Conservation (phyloP, 2,329 filamentous ascomycete genomes). For the Aureobasidium vineae region DNA sequence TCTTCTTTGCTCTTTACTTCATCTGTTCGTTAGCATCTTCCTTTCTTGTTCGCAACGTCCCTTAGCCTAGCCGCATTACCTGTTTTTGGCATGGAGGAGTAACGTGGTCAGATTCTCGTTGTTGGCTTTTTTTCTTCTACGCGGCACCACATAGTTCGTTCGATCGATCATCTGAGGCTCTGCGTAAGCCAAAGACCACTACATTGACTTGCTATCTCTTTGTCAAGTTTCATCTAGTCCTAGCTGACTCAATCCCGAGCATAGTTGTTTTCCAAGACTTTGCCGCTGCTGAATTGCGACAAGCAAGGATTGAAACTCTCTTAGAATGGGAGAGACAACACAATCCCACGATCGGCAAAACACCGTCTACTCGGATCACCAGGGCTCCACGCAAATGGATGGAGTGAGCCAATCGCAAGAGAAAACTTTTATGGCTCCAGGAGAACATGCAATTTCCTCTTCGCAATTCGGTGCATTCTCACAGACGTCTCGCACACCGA, state of each 20-base stretch:
- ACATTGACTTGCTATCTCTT: not conserved
- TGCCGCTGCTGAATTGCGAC: not conserved
- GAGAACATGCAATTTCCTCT: not conserved
- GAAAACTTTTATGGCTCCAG: not conserved
- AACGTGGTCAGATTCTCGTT: conserved; percentile 15
- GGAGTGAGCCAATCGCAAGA: not conserved
- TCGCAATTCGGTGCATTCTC: conserved; percentile 4
- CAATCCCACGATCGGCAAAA: conserved; percentile 4
- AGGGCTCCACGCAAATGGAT: not conserved
- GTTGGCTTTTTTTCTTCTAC: not conserved
- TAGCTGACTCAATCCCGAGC: not conserved
- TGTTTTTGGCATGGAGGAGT: not conserved
- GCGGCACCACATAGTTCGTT: not conserved
- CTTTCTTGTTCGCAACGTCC: not conserved
- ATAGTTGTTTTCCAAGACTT: not conserved
- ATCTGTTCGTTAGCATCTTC: not conserved
- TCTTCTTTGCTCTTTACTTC: not conserved
- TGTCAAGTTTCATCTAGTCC: not conserved
- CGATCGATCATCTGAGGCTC: not conserved
- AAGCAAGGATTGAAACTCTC: conserved; percentile 5
- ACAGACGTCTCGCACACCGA: not conserved
- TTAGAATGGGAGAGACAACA: conserved; percentile 11
- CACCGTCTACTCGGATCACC: not conserved
- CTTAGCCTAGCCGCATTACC: not conserved
- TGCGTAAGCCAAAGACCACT: not conserved